A percentile compares a stretch with the other conserved stretches of the same genome.
Evolutionary conservation across 768 basidiomycete species (phyloP).

Genomic region (Amyloporia xantha): DNA sequence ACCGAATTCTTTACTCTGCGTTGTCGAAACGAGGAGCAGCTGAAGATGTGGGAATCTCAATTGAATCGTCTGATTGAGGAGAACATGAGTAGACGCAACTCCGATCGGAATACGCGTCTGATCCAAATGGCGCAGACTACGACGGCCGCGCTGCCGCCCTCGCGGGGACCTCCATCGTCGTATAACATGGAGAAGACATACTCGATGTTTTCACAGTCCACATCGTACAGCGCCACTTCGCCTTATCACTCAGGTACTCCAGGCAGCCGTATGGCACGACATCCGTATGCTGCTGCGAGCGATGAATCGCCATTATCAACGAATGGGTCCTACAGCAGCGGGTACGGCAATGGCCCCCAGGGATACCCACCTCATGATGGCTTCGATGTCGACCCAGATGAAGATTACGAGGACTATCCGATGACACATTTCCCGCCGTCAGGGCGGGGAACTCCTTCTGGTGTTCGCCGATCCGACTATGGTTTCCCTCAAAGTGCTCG

Average conservation of each 20-base stretch:
- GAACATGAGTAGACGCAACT: conserved; percentile 60
- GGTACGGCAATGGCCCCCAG: conserved; percentile 37
- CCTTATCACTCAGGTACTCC: conserved; percentile 1
- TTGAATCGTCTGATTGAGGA: conserved; percentile 85
- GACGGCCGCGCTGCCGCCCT: conserved; percentile 28
- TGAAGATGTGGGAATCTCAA: conserved; percentile 86
- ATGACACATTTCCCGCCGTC: conserved; percentile 41
- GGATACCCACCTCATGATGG: conserved; percentile 60
- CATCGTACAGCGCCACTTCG: conserved; percentile 11
- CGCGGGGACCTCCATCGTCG: conserved; percentile 25
- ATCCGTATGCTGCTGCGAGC: conserved; percentile 20
- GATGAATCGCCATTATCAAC: conserved; percentile 11
- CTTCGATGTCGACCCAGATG: conserved; percentile 68
- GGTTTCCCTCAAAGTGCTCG: conserved; percentile 15
- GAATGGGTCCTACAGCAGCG: conserved; percentile 10
- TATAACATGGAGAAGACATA: conserved; percentile 13
- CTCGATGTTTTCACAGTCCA: conserved; percentile 21
- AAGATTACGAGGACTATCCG: conserved; percentile 74
- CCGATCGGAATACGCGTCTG: conserved; percentile 57
- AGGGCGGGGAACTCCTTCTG: conserved; percentile 71
- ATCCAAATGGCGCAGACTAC: conserved; percentile 39
- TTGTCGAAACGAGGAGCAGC: conserved; percentile 87
- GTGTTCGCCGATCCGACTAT: conserved; percentile 39
- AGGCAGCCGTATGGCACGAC: conserved; percentile 14
- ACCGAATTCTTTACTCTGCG: conserved; percentile 92